Conservation (phyloP, 805 yeast species). For the Kluyveromyces nonfermentans region DNA sequence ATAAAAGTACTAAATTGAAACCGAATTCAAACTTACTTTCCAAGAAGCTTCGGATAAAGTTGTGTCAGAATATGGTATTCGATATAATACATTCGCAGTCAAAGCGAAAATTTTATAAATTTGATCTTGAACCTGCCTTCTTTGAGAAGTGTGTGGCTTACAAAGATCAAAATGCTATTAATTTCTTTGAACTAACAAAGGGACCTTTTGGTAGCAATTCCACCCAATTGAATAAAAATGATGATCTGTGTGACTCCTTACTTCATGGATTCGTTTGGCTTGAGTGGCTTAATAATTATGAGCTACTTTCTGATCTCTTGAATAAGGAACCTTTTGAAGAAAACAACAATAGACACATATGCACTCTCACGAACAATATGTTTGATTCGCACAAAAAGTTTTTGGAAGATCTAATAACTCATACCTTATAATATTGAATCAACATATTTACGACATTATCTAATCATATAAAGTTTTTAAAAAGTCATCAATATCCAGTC, state of each 20-base stretch:
- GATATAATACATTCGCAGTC: not conserved
- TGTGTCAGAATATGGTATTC: constrained; percentile 2
- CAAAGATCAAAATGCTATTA: not conserved
- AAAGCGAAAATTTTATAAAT: not conserved
- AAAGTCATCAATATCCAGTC: constrained; percentile 21
- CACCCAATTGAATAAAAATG: constrained; percentile 36
- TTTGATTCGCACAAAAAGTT: not conserved
- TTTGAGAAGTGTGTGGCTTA: not conserved
- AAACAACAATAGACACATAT: too few relatives aligned
- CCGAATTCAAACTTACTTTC: constrained; percentile 4
- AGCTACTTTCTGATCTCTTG: not conserved
- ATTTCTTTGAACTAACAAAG: constrained; percentile 1
- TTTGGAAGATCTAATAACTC: not conserved
- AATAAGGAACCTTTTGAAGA: constrained; percentile 3
- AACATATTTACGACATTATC: not conserved
- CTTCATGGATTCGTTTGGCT: constrained; percentile 48
- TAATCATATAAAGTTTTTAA: constrained; percentile 6
- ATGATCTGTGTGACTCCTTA: constrained; percentile 59
- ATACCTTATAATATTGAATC: not conserved
- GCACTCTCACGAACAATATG: not conserved
- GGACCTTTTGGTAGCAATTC: not conserved
- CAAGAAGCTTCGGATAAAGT: constrained; percentile 5
- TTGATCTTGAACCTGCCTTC: not conserved
- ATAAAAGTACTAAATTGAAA: constrained; percentile 1
- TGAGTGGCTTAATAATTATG: constrained; percentile 30